phyloP scores from a whole-genome alignment of 108 stramenopile genomes.

The Cyclotella choctawhatcheeana region DNA sequence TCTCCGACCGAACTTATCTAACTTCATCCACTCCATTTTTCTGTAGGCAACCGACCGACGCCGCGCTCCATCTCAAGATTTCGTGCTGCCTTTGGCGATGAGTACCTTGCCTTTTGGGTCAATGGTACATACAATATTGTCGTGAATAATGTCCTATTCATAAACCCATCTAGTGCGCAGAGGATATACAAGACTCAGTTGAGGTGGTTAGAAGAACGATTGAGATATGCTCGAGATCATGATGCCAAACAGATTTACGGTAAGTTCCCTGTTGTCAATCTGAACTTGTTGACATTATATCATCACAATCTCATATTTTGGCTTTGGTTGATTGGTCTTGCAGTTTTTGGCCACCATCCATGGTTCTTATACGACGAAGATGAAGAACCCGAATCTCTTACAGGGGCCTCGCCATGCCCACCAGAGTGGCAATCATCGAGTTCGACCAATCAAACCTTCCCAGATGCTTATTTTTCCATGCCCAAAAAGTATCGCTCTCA shows the following conservation, averaged over 20 bases:
- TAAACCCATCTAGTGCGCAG: conserved; percentile 50
- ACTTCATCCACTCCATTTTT: no score
- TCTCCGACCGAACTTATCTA: no score
- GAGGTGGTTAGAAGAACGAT: conserved; percentile 64
- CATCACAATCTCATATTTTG: background rate
- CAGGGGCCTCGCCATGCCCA: conserved; percentile 42
- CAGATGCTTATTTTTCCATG: conserved; percentile 67
- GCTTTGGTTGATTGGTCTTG: background rate
- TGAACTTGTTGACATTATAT: background rate
- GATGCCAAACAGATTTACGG: conserved; percentile 58
- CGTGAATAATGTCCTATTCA: conserved; percentile 64
- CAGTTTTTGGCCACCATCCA: conserved; percentile 74
- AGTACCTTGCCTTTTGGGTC: conserved; percentile 75
- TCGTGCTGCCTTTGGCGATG: conserved; percentile 69
- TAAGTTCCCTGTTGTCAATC: background rate
- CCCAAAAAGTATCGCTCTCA: conserved; percentile 53
- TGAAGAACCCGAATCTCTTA: conserved; percentile 51
- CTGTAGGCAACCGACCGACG: conserved; percentile 80
- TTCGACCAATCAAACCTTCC: conserved; percentile 17
- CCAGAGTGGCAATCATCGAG: conserved; percentile 35
- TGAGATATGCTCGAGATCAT: conserved; percentile 52
- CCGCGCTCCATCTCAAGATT: conserved; percentile 61
- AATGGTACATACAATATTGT: conserved; percentile 73
- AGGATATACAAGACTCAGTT: conserved; percentile 59
- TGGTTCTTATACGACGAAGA: conserved; percentile 77